phyloP scores from a whole-genome alignment of 495 filamentous ascomycete genomes.

The Penicillium simplicissimum region DNA sequence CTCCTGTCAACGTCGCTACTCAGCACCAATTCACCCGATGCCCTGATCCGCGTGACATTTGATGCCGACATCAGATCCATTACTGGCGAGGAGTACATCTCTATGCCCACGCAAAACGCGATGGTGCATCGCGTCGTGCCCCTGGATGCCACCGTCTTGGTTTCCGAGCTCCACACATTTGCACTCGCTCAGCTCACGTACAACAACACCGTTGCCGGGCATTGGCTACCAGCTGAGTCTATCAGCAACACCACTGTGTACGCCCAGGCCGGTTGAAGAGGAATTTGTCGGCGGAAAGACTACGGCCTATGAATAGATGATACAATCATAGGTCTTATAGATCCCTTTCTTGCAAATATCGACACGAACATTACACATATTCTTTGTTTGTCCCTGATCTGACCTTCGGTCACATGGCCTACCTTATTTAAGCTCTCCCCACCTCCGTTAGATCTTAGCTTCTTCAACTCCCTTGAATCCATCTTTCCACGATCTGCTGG shows the following conservation, averaged over 20 bases:
- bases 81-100: slow-evolving; percentile 17
- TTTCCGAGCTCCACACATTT: slow-evolving; percentile 19
- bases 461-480: no score
- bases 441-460: no score
- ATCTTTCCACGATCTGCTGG: no score
- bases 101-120: slow-evolving; percentile 19
- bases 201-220: slow-evolving; percentile 18
- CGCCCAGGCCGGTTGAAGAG: slow-evolving; percentile 13
- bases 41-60: slow-evolving; percentile 25
- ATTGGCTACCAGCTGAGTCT: slow-evolving; percentile 20
- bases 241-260: slow-evolving; percentile 8
- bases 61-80: slow-evolving; percentile 9
- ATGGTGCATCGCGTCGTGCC: slow-evolving; percentile 19
- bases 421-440: no score
- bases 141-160: slow-evolving; percentile 11
- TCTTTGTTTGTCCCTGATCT: no score
- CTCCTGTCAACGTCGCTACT: slow-evolving; percentile 27
- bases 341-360: no score
- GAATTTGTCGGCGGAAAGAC: neutral
- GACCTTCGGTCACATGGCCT: no score
- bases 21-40: slow-evolving; percentile 26
- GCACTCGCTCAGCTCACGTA: slow-evolving; percentile 20
- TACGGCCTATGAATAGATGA: neutral
- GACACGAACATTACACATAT: no score
- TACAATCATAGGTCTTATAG: neutral